Conservation (phyloP, 257 asterid species). For the Solanum virginianum region DNA sequence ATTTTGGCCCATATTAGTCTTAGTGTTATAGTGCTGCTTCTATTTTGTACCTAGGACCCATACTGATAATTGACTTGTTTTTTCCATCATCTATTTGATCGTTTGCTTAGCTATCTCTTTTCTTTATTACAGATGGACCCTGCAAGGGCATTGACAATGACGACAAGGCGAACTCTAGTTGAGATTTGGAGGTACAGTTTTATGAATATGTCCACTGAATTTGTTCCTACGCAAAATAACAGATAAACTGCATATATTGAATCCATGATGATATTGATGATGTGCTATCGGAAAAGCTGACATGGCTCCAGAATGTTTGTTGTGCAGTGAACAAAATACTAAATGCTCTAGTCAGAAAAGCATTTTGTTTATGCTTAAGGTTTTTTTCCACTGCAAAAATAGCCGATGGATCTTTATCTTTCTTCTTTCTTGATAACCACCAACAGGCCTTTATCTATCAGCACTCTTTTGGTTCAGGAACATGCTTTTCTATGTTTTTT, state of each 20-base stretch:
- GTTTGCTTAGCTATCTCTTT: background rate
- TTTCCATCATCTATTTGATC: background rate
- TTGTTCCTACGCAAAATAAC: background rate
- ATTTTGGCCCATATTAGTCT: background rate
- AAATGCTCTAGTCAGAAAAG: background rate
- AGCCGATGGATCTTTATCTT: background rate
- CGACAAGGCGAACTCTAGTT: constrained; percentile 64
- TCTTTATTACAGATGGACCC: constrained; percentile 56
- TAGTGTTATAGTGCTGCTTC: background rate
- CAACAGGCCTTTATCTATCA: background rate
- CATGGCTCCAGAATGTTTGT: background rate
- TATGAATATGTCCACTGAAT: background rate
- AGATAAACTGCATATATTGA: background rate
- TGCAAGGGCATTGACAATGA: constrained; percentile 70
- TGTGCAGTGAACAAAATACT: background rate
- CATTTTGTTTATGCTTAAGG: background rate
- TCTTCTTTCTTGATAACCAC: background rate
- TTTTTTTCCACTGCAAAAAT: background rate
- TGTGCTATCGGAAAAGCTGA: background rate
- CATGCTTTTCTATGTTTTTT: background rate
- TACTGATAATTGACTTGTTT: background rate
- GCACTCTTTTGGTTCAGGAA: background rate
- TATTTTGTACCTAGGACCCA: background rate
- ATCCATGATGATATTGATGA: background rate
- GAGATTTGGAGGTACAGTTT: constrained; percentile 80